Percentiles rank a stretch among this genome's conserved stretches.
These are phyloP conservation scores for Raphanus hybrid DNA, from an alignment of 441 rosid species.

Conservation along the genomic window DNA sequence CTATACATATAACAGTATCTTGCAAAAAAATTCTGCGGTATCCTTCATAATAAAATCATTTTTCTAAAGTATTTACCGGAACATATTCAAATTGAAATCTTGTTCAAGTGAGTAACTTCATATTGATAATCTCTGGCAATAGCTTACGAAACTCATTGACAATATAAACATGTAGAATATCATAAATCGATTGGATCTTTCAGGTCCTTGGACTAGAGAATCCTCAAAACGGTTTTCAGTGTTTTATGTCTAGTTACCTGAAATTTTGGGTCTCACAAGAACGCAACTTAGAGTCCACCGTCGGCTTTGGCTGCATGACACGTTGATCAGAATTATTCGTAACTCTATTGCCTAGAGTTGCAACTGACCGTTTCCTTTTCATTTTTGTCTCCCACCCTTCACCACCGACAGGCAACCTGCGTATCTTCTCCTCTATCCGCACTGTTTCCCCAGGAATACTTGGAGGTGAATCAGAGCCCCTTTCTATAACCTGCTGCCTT, in stretches of 20 bases:
- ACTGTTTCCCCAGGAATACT: slow-evolving; percentile 56
- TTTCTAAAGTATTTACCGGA: not conserved
- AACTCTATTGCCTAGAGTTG: slow-evolving; percentile 68
- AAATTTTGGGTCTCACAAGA: slow-evolving; percentile 70
- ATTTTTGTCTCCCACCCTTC: slow-evolving; percentile 95
- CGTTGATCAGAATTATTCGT: slow-evolving; percentile 64
- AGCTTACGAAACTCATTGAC: not conserved
- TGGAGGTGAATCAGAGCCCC: slow-evolving; percentile 66
- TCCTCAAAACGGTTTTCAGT: slow-evolving; percentile 4
- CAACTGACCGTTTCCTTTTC: slow-evolving; percentile 93
- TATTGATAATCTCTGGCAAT: not conserved
- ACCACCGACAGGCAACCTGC: slow-evolving; percentile 78
- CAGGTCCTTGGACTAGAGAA: slow-evolving; percentile 6
- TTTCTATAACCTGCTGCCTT: slow-evolving; percentile 63
- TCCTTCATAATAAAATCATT: not conserved
- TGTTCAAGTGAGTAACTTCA: slow-evolving; percentile 4
- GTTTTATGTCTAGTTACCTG: slow-evolving; percentile 54
- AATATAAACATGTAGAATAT: slow-evolving; percentile 18
- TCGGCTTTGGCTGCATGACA: slow-evolving; percentile 58
- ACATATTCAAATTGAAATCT: slow-evolving; percentile 6
- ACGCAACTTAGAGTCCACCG: slow-evolving; percentile 69
- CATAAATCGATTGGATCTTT: not conserved
- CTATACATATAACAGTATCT: slow-evolving; percentile 19
- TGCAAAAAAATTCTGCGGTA: slow-evolving; percentile 9
- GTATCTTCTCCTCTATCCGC: slow-evolving; percentile 77